phyloP scores from a whole-genome alignment of 2,329 filamentous ascomycete species.

The Aspergillus sojae region DNA sequence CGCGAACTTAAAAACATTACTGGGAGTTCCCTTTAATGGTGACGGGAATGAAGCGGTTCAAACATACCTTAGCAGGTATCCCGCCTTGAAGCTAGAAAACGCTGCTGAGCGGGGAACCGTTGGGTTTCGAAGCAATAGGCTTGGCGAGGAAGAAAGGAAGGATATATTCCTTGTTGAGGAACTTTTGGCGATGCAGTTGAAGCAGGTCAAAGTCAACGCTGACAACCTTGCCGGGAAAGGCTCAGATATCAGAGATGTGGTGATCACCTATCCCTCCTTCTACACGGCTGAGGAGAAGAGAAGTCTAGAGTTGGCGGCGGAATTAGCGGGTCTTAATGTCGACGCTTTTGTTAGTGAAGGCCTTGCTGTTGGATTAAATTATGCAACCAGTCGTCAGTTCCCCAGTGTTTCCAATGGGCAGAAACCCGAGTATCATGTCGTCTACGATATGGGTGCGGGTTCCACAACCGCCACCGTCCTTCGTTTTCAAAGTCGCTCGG shows the following conservation, averaged over 20 bases:
- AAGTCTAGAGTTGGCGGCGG: constrained; percentile 79
- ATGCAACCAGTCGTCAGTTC: constrained; percentile 88
- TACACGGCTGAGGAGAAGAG: constrained; percentile 90
- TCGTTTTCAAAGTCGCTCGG: constrained; percentile 81
- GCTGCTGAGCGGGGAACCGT: constrained; percentile 65
- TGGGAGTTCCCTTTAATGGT: constrained; percentile 67
- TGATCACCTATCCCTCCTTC: constrained; percentile 87
- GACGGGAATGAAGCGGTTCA: constrained; percentile 56
- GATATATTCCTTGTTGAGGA: constrained; percentile 78
- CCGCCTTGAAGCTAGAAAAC: constrained; percentile 70
- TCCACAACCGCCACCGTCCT: constrained; percentile 88
- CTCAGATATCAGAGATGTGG: constrained; percentile 73
- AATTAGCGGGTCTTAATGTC: constrained; percentile 84
- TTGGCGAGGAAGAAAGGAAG: constrained; percentile 66
- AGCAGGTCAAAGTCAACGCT: constrained; percentile 87
- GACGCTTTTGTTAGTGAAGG: constrained; percentile 86
- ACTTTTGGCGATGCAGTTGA: constrained; percentile 91
- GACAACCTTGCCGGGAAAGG: constrained; percentile 78
- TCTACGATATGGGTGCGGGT: constrained; percentile 98
- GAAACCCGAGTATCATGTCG: constrained; percentile 86
- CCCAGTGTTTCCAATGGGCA: constrained; percentile 78
- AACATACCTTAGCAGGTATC: constrained; percentile 75
- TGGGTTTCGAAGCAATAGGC: constrained; percentile 76
- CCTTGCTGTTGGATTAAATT: constrained; percentile 89
- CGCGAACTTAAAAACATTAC: constrained; percentile 85